Evolutionary conservation across 345 rosid species (phyloP).

Genomic region (Lumnitzera racemosa): DNA sequence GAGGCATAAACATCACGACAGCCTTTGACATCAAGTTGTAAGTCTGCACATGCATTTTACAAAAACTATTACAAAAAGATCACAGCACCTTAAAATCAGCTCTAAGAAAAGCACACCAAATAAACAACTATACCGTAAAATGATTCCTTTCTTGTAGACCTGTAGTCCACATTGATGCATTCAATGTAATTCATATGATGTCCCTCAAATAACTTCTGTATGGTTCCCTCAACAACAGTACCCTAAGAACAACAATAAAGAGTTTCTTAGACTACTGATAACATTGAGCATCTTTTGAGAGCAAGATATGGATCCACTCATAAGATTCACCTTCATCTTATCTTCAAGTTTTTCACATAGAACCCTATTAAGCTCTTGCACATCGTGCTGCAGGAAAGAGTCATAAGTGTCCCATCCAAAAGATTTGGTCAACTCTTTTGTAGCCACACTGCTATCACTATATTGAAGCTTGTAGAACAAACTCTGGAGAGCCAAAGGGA

Average conservation of each 20-base stretch:
- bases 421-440: conserved; percentile 89
- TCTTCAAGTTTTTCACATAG: conserved; percentile 93
- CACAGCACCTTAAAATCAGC: conserved; percentile 1
- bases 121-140: conserved; percentile 64
- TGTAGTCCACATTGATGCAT: conserved; percentile 91
- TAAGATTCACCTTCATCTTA: conserved; percentile 74
- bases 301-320: background rate
- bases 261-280: background rate
- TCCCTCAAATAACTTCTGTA: conserved; percentile 95
- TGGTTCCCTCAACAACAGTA: conserved; percentile 96
- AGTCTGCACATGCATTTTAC: conserved; percentile 40
- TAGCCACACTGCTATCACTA: conserved; percentile 89
- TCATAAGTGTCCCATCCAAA: conserved; percentile 98
- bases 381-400: conserved; percentile 99
- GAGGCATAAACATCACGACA: conserved; percentile 96
- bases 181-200: conserved; percentile 92
- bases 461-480: conserved; percentile 96
- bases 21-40: conserved; percentile 98
- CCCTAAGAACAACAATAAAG: conserved; percentile 40
- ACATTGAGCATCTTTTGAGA: background rate
- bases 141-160: conserved; percentile 92
- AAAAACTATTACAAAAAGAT: conserved; percentile 2
- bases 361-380: conserved; percentile 94
- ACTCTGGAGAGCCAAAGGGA: conserved; percentile 95
- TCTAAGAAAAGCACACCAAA: conserved; percentile 1